phyloP scores from a whole-genome alignment of 2,329 filamentous ascomycete genomes.

The Camillea tinctor region DNA sequence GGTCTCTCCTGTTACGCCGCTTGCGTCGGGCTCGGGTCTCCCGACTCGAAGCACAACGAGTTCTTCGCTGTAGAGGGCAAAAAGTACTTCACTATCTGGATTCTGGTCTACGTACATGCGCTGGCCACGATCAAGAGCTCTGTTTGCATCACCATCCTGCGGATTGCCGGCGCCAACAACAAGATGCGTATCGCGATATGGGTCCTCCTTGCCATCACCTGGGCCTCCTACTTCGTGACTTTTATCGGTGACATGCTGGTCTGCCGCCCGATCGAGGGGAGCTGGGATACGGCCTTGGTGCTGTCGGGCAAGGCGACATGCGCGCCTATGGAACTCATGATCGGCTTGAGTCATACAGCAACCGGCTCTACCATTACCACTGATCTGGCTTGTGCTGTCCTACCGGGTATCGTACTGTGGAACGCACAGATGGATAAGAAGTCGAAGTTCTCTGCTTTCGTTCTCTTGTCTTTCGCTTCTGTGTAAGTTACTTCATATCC shows the following conservation, averaged over 20 bases:
- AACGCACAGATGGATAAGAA: constrained; percentile 30
- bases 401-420: constrained; percentile 34
- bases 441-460: constrained; percentile 23
- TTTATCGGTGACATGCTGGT: constrained; percentile 33
- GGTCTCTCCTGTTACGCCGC: constrained; percentile 10
- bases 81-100: constrained; percentile 29
- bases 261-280: constrained; percentile 31
- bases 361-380: constrained; percentile 34
- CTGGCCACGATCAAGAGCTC: constrained; percentile 33
- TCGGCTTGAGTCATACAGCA: constrained; percentile 28
- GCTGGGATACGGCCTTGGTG: constrained; percentile 32
- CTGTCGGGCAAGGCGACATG: constrained; percentile 23
- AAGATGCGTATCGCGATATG: constrained; percentile 22
- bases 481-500: constrained; percentile 20
- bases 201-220: constrained; percentile 16
- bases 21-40: constrained; percentile 22
- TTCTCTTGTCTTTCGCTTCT: constrained; percentile 26
- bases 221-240: constrained; percentile 30
- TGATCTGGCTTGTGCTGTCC: constrained; percentile 31
- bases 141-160: constrained; percentile 36
- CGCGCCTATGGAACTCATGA: constrained; percentile 20
- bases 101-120: constrained; percentile 26
- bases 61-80: constrained; percentile 17
- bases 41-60: constrained; percentile 22
- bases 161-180: constrained; percentile 28